Conservation (phyloP, 192 early-diverging fungal genomes). For the Helicostylum pulchrum region DNA sequence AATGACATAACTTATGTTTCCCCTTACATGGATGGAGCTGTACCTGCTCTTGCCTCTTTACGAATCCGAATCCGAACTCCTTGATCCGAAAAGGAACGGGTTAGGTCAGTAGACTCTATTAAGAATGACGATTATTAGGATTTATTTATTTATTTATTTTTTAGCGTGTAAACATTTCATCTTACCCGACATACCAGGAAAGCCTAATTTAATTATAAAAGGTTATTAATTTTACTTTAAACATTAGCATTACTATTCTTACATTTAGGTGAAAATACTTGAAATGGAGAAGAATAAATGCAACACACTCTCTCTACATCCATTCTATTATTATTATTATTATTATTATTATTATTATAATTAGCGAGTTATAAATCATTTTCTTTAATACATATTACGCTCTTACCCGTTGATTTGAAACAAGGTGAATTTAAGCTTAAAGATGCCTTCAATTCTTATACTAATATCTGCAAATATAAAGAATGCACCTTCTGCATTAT, state of each 20-base stretch:
- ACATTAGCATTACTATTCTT: not conserved
- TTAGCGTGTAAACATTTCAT: not conserved
- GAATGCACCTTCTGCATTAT: slow-evolving; percentile 80
- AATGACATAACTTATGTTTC: not conserved
- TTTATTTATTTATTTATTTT: not conserved
- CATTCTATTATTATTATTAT: not conserved
- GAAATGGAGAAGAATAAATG: slow-evolving; percentile 7
- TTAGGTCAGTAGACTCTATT: slow-evolving; percentile 5
- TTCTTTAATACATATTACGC: too few relatives aligned
- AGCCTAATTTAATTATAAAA: not conserved
- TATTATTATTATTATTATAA: too few relatives aligned
- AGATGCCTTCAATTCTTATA: slow-evolving; percentile 82
- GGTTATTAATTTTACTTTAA: too few relatives aligned
- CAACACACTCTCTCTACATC: slow-evolving; percentile 12
- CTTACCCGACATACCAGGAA: slow-evolving; percentile 15
- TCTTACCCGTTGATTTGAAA: slow-evolving; percentile 79
- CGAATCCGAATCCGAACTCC: slow-evolving; percentile 11
- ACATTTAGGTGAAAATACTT: slow-evolving; percentile 17
- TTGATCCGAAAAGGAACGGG: slow-evolving; percentile 15
- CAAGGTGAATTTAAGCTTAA: slow-evolving; percentile 75
- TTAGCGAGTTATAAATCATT: too few relatives aligned
- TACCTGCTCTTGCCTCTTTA: slow-evolving; percentile 1
- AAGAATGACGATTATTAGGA: not conserved
- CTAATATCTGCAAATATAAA: slow-evolving; percentile 94
- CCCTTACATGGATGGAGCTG: slow-evolving; percentile 3